Evolutionary conservation across 2,329 filamentous ascomycete species (phyloP).

Genomic region (Juglanconis oblonga): DNA sequence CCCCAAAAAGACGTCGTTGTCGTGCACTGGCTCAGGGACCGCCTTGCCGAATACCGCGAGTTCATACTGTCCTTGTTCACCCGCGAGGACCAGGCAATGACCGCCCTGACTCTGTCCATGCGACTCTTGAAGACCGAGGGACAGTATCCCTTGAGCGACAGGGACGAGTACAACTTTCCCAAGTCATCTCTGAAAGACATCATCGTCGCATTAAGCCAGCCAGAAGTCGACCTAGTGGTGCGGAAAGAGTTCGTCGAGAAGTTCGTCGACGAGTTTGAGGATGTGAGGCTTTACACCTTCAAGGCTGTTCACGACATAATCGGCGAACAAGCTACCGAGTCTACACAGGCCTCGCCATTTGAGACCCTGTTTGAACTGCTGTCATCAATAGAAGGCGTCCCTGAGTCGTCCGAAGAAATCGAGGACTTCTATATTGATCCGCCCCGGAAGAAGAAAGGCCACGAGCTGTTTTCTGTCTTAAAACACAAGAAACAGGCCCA

Average conservation of each 20-base stretch:
- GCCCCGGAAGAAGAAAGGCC: slow-evolving; percentile 64
- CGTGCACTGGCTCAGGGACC: slow-evolving; percentile 73
- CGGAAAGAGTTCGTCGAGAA: slow-evolving; percentile 73
- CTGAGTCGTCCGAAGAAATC: slow-evolving; percentile 63
- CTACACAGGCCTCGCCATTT: slow-evolving; percentile 39
- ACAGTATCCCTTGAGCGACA: slow-evolving; percentile 52
- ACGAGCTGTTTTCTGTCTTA: slow-evolving; percentile 60
- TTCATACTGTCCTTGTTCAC: slow-evolving; percentile 60
- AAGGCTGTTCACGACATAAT: slow-evolving; percentile 50
- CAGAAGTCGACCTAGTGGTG: slow-evolving; percentile 56
- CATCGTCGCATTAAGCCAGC: slow-evolving; percentile 58
- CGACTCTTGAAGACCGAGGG: slow-evolving; percentile 78
- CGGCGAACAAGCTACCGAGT: slow-evolving; percentile 23
- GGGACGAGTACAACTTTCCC: slow-evolving; percentile 67
- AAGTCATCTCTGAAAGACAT: slow-evolving; percentile 64
- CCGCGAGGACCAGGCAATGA: slow-evolving; percentile 61
- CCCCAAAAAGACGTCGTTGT: slow-evolving; percentile 74
- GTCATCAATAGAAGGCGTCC: slow-evolving; percentile 66
- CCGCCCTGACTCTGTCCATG: slow-evolving; percentile 77
- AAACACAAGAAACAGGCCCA: slow-evolving; percentile 79
- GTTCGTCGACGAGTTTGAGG: slow-evolving; percentile 76
- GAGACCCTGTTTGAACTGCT: slow-evolving; percentile 61
- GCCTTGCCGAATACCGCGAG: slow-evolving; percentile 68
- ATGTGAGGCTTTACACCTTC: slow-evolving; percentile 82
- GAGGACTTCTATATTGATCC: slow-evolving; percentile 63